phyloP scores from a whole-genome alignment of 2,329 filamentous ascomycete genomes.

The Hypoxylon sp. region DNA sequence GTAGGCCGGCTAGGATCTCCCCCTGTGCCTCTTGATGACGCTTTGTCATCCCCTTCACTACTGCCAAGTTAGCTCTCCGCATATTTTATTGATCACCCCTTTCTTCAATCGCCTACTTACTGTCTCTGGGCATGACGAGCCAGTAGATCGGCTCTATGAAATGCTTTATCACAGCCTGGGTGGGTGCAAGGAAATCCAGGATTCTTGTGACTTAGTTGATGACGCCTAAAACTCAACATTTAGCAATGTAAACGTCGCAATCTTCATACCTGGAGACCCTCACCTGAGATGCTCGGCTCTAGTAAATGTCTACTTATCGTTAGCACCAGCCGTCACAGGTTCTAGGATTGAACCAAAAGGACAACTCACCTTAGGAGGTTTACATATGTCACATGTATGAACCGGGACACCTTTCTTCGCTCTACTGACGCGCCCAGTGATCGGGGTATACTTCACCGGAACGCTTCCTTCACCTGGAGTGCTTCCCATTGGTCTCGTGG shows the following conservation, averaged over 20 bases:
- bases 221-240: conserved; percentile 59
- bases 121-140: conserved; percentile 67
- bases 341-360: conserved; percentile 4
- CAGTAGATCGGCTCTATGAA: conserved; percentile 70
- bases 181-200: conserved; percentile 64
- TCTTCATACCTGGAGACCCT: conserved; percentile 27
- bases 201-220: conserved; percentile 69
- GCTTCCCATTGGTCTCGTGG: conserved; percentile 58
- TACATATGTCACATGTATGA: conserved; percentile 65
- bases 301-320: conserved; percentile 65
- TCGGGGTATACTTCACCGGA: conserved; percentile 65
- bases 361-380: conserved; percentile 61
- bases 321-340: conserved; percentile 32
- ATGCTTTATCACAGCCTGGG: conserved; percentile 66
- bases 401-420: conserved; percentile 71
- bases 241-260: conserved; percentile 40
- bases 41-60: conserved; percentile 60
- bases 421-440: conserved; percentile 67
- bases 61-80: conserved; percentile 31
- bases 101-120: conserved; percentile 52
- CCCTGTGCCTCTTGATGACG: conserved; percentile 46
- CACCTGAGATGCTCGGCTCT: conserved; percentile 72
- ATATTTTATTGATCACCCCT: background rate
- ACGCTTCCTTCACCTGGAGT: conserved; percentile 51
- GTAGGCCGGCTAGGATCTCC: conserved; percentile 46